These are phyloP conservation scores for Diaporthe destruens DNA, from an alignment of 2,329 filamentous ascomycete genomes.

Conservation along the genomic window DNA sequence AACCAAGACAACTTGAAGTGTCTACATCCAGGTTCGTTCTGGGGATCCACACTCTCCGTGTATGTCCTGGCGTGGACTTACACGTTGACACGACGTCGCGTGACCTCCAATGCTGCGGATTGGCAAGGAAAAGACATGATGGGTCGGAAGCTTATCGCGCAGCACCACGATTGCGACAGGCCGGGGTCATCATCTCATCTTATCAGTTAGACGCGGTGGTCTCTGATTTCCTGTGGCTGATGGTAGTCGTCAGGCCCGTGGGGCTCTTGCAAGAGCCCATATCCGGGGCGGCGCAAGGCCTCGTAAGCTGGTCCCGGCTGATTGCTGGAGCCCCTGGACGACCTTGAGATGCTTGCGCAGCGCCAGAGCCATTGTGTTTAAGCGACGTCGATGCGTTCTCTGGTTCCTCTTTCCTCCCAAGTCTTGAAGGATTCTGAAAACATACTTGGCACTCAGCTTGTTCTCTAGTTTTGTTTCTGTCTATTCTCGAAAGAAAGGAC, in stretches of 20 bases:
- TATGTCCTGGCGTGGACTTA: neutral
- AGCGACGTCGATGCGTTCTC: neutral
- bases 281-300: slow-evolving; percentile 44
- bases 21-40: neutral
- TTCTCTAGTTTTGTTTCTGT: too few relatives aligned
- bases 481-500: too few relatives aligned
- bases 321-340: slow-evolving; percentile 44
- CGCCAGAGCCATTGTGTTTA: slow-evolving; percentile 30
- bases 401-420: neutral
- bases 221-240: slow-evolving; percentile 12
- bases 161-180: slow-evolving; percentile 4
- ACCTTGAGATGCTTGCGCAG: slow-evolving; percentile 40
- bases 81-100: slow-evolving; percentile 19
- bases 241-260: slow-evolving; percentile 35
- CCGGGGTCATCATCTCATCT: slow-evolving; percentile 15
- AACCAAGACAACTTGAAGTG: slow-evolving; percentile 4
- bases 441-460: neutral
- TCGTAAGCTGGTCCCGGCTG: slow-evolving; percentile 49
- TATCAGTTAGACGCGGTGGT: neutral
- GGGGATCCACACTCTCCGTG: neutral
- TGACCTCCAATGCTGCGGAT: neutral
- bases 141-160: slow-evolving; percentile 19
- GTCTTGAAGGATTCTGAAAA: neutral
- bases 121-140: neutral
- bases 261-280: slow-evolving; percentile 34